These are phyloP conservation scores for Ormosia emarginata DNA, from an alignment of 306 rosid species.

Conservation along the genomic window DNA sequence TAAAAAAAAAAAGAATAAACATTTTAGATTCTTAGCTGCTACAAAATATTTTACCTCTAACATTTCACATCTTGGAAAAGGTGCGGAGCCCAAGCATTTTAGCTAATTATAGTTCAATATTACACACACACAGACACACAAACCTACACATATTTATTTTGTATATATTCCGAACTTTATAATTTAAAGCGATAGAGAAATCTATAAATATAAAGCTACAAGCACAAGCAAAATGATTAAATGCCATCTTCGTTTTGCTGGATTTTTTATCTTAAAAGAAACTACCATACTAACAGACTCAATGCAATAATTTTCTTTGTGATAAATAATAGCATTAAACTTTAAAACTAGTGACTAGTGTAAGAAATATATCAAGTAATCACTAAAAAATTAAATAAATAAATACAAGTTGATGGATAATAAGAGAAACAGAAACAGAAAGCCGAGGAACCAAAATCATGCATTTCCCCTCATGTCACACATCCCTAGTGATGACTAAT, in stretches of 20 bases:
- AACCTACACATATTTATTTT: too few relatives aligned
- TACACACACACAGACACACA: too few relatives aligned
- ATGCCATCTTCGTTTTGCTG: constrained; percentile 32
- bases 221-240: constrained; percentile 27
- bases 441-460: constrained; percentile 44
- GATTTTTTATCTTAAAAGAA: background rate
- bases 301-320: background rate
- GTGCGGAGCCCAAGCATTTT: too few relatives aligned
- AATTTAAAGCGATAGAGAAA: too few relatives aligned
- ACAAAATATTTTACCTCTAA: too few relatives aligned
- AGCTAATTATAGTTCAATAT: too few relatives aligned
- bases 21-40: too few relatives aligned
- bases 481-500: constrained; percentile 42
- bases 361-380: background rate
- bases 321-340: background rate
- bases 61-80: too few relatives aligned
- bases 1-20: too few relatives aligned
- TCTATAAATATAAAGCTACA: too few relatives aligned
- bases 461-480: constrained; percentile 14
- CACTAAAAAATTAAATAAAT: background rate
- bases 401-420: constrained; percentile 28
- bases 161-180: too few relatives aligned
- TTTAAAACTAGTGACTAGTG: background rate
- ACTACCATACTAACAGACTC: background rate
- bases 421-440: constrained; percentile 22